Evolutionary conservation across 768 basidiomycete species (phyloP), one percentile per base, ranked within the genome.

Genomic region (Naganishia antarctica): DNA sequence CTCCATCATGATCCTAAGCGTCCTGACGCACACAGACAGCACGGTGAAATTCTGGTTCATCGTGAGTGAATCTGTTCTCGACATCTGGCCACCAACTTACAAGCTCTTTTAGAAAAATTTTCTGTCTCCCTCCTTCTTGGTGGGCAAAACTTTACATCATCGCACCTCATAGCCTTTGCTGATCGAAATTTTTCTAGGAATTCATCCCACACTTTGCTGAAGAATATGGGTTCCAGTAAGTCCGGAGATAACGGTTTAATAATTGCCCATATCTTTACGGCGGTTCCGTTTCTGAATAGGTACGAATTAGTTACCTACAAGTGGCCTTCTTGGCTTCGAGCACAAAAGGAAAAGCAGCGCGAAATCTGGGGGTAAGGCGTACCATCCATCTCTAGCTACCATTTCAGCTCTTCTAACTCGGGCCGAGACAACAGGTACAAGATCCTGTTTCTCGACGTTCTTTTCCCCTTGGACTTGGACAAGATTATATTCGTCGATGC

Each of bases 11-110:
- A 90, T 97, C 63, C 81, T 97, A 37, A 94, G 91, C 70, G 96
- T 99, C 32, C 81, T 98, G 68, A 86, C 87, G 43, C 94, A 98
- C 73, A 98, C 96, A 18, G 86, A 91, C 21, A 89, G 87, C 71
- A 88, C 85, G 28, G 93, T 99, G 77, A 99, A 99, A 77, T 99
- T 98, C 80, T 98, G 96, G 96, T 98, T 98, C 79, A 98, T 99
- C 68, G 90, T 76, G 48, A 66, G 75, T 71, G 26, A 8, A 9
- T n/a, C 7, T 47, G 44, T 40, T 13, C n/a, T n/a, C 4, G 15
- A 3, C 23, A 57, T 26, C 41, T 25, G 28, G 32, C 31, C 11
- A 31, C 16, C 29, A 37, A 21, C 32, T 21, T 26, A 60, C 41
- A 60, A 44, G 60, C 43, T 21, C 8, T 13, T 62, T 26, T 51